Conservation (phyloP, 768 basidiomycete genomes). For the Auriscalpium orientale region DNA sequence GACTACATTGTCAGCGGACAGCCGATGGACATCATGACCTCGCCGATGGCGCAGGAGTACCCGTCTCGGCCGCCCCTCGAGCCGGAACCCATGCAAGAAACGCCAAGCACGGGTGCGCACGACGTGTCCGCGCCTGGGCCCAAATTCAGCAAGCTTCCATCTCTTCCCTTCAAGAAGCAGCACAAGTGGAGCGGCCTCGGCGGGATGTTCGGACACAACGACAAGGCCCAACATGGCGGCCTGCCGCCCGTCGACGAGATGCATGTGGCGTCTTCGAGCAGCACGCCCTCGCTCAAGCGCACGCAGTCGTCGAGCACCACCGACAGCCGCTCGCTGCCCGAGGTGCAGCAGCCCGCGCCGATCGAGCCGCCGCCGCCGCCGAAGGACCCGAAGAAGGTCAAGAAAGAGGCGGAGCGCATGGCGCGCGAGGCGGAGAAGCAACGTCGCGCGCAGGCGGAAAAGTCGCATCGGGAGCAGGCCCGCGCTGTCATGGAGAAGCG, state of each 20-base stretch:
- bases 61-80: constrained; percentile 35
- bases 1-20: constrained; percentile 31
- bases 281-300: constrained; percentile 66
- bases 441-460: constrained; percentile 67
- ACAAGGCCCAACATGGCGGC: constrained; percentile 53
- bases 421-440: constrained; percentile 80
- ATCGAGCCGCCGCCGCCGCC: constrained; percentile 31
- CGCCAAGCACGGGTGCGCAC: constrained; percentile 29
- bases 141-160: constrained; percentile 51
- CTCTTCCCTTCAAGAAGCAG: constrained; percentile 64
- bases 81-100: constrained; percentile 29
- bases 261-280: constrained; percentile 42
- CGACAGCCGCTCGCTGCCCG: constrained; percentile 59
- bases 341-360: constrained; percentile 35
- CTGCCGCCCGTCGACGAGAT: constrained; percentile 72
- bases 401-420: constrained; percentile 75
- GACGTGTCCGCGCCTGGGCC: constrained; percentile 34
- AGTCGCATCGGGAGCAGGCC: constrained; percentile 77
- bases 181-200: constrained; percentile 54
- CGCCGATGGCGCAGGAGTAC: constrained; percentile 47
- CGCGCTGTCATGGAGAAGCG: constrained; percentile 91
- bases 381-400: constrained; percentile 64
- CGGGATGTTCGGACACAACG: constrained; percentile 61
- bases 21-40: constrained; percentile 43
- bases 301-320: constrained; percentile 67